Conservation (phyloP, 1,284 basidiomycete genomes). For the Hemileia vastatrix region DNA sequence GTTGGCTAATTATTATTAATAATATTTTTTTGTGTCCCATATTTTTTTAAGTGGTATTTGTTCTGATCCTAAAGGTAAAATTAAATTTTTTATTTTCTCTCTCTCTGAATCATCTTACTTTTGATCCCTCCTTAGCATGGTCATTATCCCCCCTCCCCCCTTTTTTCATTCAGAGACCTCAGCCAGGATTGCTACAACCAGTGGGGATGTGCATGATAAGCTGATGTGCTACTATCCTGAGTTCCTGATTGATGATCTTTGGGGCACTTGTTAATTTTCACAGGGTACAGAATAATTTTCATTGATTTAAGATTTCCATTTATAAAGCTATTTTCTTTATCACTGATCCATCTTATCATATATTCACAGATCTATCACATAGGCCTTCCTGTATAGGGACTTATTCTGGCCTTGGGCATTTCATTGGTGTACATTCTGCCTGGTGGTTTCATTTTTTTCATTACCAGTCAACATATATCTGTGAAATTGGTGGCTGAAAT, state of each 20-base stretch:
- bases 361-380: constrained; percentile 67
- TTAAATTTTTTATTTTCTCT: too few species aligned
- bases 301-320: constrained; percentile 52
- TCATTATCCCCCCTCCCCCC: too few species aligned
- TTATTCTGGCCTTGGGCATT: constrained; percentile 61
- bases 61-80: too few species aligned
- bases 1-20: too few species aligned
- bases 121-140: too few species aligned
- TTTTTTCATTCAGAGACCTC: too few species aligned
- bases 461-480: constrained; percentile 27
- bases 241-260: constrained; percentile 76
- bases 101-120: too few species aligned
- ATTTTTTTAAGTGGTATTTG: too few species aligned
- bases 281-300: constrained; percentile 62
- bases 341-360: constrained; percentile 48
- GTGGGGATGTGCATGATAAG: constrained; percentile 91
- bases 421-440: constrained; percentile 78
- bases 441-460: constrained; percentile 53
- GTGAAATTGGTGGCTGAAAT: constrained; percentile 29
- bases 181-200: too few species aligned
- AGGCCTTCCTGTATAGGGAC: constrained; percentile 73
- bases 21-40: too few species aligned
- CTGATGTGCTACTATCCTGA: constrained; percentile 88
- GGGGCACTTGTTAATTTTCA: constrained; percentile 57
- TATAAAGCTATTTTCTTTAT: constrained; percentile 7